Percentiles rank a stretch among this genome's conserved stretches.
Evolutionary conservation across 2,329 filamentous ascomycete species (phyloP).

Genomic region (Xylariaceae sp.): DNA sequence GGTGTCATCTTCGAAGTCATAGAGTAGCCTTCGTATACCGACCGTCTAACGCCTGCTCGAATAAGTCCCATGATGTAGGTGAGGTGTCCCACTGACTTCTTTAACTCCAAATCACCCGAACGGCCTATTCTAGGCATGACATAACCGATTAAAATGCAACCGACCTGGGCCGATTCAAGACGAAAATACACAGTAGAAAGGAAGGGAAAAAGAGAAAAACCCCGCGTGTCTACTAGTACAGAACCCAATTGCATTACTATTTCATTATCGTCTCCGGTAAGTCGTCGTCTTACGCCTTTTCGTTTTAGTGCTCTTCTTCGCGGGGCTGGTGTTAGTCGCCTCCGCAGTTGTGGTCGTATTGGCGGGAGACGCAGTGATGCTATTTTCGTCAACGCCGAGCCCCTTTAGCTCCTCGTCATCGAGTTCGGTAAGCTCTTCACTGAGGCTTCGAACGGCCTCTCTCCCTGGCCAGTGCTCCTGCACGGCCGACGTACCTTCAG

Average conservation of each 20-base stretch:
- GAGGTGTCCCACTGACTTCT: constrained; percentile 2
- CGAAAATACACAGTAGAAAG: constrained; percentile 28
- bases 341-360: constrained; percentile 28
- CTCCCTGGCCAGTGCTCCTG: constrained; percentile 75
- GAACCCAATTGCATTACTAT: constrained; percentile 11
- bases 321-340: constrained; percentile 24
- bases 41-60: background rate
- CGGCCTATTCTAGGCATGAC: constrained; percentile 2
- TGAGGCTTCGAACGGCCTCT: constrained; percentile 68
- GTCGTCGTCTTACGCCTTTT: constrained; percentile 34
- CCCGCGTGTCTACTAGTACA: constrained; percentile 14
- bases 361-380: constrained; percentile 45
- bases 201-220: constrained; percentile 4
- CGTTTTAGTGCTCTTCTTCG: constrained; percentile 31
- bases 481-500: constrained; percentile 76
- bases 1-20: background rate
- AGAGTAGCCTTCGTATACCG: background rate
- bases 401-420: constrained; percentile 88
- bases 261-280: constrained; percentile 27
- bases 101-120: constrained; percentile 9
- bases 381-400: constrained; percentile 56
- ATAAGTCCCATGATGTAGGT: background rate
- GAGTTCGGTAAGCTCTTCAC: constrained; percentile 87
- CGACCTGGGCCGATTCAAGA: constrained; percentile 17
- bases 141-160: constrained; percentile 5